These are phyloP conservation scores for Mycosphaerella sp. DNA, from an alignment of 2,329 filamentous ascomycete genomes.

Conservation along the genomic window DNA sequence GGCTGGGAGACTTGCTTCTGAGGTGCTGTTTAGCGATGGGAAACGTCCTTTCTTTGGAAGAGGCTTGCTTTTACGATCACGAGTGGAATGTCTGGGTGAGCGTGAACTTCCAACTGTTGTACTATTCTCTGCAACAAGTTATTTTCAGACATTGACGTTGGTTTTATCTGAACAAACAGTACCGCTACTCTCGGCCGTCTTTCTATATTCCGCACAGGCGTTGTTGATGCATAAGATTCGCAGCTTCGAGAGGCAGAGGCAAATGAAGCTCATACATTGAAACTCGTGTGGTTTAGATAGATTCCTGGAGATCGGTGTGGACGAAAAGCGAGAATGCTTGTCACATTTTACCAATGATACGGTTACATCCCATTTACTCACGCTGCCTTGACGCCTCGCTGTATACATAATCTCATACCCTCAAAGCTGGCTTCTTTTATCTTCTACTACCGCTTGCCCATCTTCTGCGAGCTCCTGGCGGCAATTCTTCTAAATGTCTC, in stretches of 20 bases:
- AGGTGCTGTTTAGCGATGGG: not conserved
- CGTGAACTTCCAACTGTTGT: too few species aligned
- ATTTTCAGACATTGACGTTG: too few species aligned
- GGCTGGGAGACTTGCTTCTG: not conserved
- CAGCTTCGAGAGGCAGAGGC: too few species aligned
- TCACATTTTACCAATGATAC: not conserved
- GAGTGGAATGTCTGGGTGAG: not conserved
- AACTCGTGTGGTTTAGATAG: too few species aligned
- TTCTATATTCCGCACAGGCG: too few species aligned
- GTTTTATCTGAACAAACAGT: too few species aligned
- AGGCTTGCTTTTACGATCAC: not conserved
- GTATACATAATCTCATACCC: not conserved
- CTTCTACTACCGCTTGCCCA: conserved; percentile 10
- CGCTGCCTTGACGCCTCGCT: not conserved
- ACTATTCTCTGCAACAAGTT: too few species aligned
- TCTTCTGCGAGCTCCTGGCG: conserved; percentile 19
- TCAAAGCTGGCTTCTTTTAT: not conserved
- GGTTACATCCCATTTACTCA: not conserved
- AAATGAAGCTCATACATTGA: too few species aligned
- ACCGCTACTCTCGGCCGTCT: too few species aligned
- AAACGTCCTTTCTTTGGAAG: not conserved
- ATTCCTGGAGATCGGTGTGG: too few species aligned
- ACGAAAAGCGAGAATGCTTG: not conserved
- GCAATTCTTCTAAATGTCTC: conserved; percentile 34
- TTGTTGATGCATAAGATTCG: too few species aligned